Evolutionary conservation across 202 grass and related monocot genomes (phyloP).

Genomic region (Eragrostis tef): DNA sequence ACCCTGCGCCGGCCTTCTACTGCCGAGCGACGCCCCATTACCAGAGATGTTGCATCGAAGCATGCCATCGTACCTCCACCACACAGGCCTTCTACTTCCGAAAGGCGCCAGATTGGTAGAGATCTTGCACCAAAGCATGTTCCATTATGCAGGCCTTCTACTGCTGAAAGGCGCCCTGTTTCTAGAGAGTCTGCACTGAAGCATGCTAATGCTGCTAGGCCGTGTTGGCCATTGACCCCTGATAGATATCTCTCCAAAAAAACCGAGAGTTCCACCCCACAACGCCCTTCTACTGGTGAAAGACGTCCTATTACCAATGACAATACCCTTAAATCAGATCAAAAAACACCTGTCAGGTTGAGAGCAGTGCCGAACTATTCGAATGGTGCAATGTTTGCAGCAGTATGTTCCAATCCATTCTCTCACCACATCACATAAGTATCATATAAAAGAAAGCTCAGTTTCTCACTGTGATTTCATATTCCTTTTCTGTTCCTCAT

Average conservation of each 20-base stretch:
- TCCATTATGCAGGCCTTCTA: constrained; percentile 44
- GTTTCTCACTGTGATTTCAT: neutral
- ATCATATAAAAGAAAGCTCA: constrained; percentile 11
- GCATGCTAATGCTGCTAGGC: constrained; percentile 22
- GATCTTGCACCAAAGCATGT: constrained; percentile 42
- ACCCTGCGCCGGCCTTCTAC: neutral
- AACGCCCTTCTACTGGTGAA: constrained; percentile 47
- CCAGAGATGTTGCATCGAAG: constrained; percentile 34
- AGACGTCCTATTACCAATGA: constrained; percentile 30
- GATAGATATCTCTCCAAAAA: constrained; percentile 21
- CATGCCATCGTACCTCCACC: neutral
- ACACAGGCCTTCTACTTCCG: constrained; percentile 41
- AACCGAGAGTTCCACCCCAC: constrained; percentile 23
- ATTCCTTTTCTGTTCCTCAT: constrained; percentile 40
- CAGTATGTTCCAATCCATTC: constrained; percentile 47
- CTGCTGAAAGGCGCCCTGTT: constrained; percentile 43
- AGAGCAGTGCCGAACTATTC: constrained; percentile 23
- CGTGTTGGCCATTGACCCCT: constrained; percentile 32
- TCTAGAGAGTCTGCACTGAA: constrained; percentile 37
- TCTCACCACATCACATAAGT: constrained; percentile 21
- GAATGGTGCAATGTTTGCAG: constrained; percentile 32
- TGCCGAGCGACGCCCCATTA: neutral
- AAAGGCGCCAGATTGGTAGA: constrained; percentile 29
- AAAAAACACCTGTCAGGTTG: constrained; percentile 44
- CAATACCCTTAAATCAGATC: constrained; percentile 29